phyloP scores from a whole-genome alignment of 2,329 filamentous ascomycete genomes.

The Fusarium coffeatum region DNA sequence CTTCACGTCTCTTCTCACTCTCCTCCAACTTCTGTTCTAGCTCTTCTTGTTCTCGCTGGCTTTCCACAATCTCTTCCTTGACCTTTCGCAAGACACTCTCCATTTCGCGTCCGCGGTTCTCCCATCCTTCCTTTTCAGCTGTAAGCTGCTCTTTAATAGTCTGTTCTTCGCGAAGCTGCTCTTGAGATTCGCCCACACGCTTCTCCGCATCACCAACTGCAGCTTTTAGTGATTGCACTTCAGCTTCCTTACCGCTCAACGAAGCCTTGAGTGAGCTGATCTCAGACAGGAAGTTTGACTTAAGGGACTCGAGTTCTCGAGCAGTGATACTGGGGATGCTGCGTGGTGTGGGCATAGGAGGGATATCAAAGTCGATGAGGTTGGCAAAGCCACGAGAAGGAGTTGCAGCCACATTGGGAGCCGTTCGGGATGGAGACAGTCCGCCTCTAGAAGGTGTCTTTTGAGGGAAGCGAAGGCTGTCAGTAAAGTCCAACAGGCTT shows the following conservation, averaged over 20 bases:
- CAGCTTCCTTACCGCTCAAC: constrained; percentile 91
- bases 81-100: constrained; percentile 83
- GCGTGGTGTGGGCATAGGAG: constrained; percentile 91
- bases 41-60: constrained; percentile 84
- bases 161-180: constrained; percentile 83
- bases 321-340: constrained; percentile 92
- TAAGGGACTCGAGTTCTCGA: constrained; percentile 90
- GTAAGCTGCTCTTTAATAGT: constrained; percentile 76
- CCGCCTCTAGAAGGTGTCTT: constrained; percentile 59
- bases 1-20: constrained; percentile 77
- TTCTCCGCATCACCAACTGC: constrained; percentile 92
- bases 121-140: constrained; percentile 84
- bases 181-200: constrained; percentile 86
- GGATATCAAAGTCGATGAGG: constrained; percentile 82
- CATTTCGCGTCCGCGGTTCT: constrained; percentile 86
- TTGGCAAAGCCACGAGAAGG: constrained; percentile 69
- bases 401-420: constrained; percentile 53
- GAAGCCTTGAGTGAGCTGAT: constrained; percentile 95
- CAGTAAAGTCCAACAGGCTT: constrained; percentile 89
- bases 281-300: constrained; percentile 89
- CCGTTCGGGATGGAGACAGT: constrained; percentile 50
- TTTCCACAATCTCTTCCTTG: constrained; percentile 81
- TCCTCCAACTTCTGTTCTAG: constrained; percentile 81
- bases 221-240: constrained; percentile 86
- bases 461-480: constrained; percentile 68